These are phyloP conservation scores for Iberis amara DNA, from an alignment of 441 rosid genomes.

Conservation along the genomic window DNA sequence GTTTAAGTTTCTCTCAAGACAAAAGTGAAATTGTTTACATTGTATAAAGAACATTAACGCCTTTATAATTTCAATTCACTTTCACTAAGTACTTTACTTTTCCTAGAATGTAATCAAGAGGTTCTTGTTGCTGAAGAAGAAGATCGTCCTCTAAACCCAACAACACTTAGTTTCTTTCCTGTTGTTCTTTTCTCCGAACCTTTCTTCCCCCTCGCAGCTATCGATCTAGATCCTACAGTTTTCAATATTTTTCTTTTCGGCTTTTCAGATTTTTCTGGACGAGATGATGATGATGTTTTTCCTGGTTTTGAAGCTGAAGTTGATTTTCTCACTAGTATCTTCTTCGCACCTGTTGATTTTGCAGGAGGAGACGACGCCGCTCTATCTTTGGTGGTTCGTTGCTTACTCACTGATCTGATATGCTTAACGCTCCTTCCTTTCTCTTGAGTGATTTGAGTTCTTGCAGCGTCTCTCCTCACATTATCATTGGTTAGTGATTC, in stretches of 20 bases:
- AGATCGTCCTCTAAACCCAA: slow-evolving; percentile 37
- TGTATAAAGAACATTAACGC: too few relatives aligned
- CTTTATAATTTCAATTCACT: slow-evolving; percentile 9
- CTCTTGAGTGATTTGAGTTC: slow-evolving; percentile 56
- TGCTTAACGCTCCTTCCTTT: slow-evolving; percentile 48
- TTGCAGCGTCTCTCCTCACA: slow-evolving; percentile 61
- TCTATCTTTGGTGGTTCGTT: slow-evolving; percentile 35
- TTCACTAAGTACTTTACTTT: not conserved
- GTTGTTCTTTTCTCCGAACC: slow-evolving; percentile 27
- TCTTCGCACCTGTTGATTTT: slow-evolving; percentile 24
- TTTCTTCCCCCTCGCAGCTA: slow-evolving; percentile 28
- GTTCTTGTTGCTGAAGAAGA: slow-evolving; percentile 23
- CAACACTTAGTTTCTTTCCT: slow-evolving; percentile 53
- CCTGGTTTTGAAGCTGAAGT: slow-evolving; percentile 28
- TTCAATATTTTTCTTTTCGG: slow-evolving; percentile 31
- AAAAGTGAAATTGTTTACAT: too few relatives aligned
- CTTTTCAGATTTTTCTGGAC: slow-evolving; percentile 40
- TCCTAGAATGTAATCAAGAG: slow-evolving; percentile 8
- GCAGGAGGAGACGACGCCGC: slow-evolving; percentile 28
- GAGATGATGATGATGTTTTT: slow-evolving; percentile 27
- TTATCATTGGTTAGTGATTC: slow-evolving; percentile 60
- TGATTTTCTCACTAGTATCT: slow-evolving; percentile 34
- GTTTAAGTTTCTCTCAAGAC: too few relatives aligned
- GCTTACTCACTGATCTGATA: slow-evolving; percentile 43
- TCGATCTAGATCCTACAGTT: slow-evolving; percentile 29